These are phyloP conservation scores for Hemileccinum impolitum DNA, from an alignment of 768 basidiomycete species.

Conservation along the genomic window DNA sequence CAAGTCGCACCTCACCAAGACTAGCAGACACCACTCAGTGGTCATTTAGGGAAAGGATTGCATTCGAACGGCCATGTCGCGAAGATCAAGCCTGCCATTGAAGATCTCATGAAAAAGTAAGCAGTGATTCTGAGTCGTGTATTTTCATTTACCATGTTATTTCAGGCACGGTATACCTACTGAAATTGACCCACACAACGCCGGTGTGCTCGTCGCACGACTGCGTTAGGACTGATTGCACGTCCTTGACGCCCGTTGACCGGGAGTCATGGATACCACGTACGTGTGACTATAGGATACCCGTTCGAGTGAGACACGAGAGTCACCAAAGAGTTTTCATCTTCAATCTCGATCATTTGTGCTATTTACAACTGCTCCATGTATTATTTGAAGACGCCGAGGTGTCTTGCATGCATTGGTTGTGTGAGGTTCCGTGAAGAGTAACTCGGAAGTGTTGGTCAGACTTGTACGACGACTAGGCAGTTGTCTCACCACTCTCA, in stretches of 20 bases:
- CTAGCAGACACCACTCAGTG: neutral
- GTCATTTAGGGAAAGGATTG: slow-evolving; percentile 68
- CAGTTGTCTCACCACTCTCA: neutral
- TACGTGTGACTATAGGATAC: neutral
- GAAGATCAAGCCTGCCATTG: slow-evolving; percentile 91
- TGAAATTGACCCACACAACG: slow-evolving; percentile 73
- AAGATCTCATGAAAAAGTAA: slow-evolving; percentile 80
- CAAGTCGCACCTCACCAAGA: slow-evolving; percentile 31
- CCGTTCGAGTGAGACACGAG: neutral
- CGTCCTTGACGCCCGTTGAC: neutral
- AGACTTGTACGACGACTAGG: neutral
- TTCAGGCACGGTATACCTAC: slow-evolving; percentile 69
- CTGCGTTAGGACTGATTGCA: slow-evolving; percentile 13
- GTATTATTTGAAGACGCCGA: neutral
- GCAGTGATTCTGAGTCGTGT: slow-evolving; percentile 12
- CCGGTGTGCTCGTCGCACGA: slow-evolving; percentile 81
- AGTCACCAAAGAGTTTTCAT: too few species aligned
- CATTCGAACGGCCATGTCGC: slow-evolving; percentile 75
- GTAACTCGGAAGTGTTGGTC: neutral
- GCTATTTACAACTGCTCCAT: neutral
- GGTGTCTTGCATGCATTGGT: neutral
- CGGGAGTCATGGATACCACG: neutral
- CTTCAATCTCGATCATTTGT: neutral
- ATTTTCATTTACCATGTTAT: neutral
- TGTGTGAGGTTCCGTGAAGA: too few species aligned